These are phyloP conservation scores for Tuber microsphaerosporum DNA, from an alignment of 495 filamentous ascomycete species.

Conservation along the genomic window DNA sequence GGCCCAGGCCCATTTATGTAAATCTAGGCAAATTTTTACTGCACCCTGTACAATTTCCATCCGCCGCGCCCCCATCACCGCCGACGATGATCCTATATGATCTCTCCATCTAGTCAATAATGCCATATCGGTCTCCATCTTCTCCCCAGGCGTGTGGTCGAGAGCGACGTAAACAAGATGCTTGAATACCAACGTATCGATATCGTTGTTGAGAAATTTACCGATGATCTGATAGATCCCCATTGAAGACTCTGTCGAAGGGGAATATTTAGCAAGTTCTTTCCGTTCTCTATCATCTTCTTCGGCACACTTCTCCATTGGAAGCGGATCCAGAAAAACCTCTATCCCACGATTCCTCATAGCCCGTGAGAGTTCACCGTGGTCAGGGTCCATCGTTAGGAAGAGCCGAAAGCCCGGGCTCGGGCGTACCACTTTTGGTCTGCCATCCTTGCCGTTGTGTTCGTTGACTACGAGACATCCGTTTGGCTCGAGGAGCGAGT, in stretches of 20 bases:
- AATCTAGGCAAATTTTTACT: not conserved
- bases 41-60: not conserved
- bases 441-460: slow-evolving; percentile 73
- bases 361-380: slow-evolving; percentile 89
- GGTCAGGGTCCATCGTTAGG: slow-evolving; percentile 83
- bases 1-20: not conserved
- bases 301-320: slow-evolving; percentile 41
- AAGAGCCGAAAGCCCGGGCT: slow-evolving; percentile 89
- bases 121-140: slow-evolving; percentile 22
- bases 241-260: slow-evolving; percentile 24
- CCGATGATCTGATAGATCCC: slow-evolving; percentile 29
- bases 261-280: slow-evolving; percentile 38
- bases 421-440: slow-evolving; percentile 68
- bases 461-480: slow-evolving; percentile 86
- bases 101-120: slow-evolving; percentile 28
- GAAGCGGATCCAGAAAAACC: slow-evolving; percentile 59
- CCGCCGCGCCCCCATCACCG: not conserved
- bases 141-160: slow-evolving; percentile 20
- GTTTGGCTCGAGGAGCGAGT: slow-evolving; percentile 86
- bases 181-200: slow-evolving; percentile 17
- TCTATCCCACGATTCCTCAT: slow-evolving; percentile 96
- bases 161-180: slow-evolving; percentile 23
- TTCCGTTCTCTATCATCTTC: slow-evolving; percentile 46
- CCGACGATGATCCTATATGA: slow-evolving; percentile 10
- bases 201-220: slow-evolving; percentile 14